These are phyloP conservation scores for Pyrenochaeta sp. DNA, from an alignment of 2,329 filamentous ascomycete genomes.

Conservation along the genomic window DNA sequence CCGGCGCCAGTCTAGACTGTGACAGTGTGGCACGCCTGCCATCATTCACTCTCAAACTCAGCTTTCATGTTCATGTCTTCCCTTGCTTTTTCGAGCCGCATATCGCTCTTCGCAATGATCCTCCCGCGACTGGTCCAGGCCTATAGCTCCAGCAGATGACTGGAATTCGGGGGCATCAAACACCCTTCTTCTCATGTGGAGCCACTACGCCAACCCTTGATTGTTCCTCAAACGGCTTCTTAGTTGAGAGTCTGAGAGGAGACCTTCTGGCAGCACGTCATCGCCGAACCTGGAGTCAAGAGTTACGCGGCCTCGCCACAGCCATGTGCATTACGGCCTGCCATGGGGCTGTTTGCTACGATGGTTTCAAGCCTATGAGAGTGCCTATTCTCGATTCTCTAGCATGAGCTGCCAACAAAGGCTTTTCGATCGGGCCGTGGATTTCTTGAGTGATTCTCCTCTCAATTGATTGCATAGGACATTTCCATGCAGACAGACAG, in stretches of 20 bases:
- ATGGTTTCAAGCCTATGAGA: background rate
- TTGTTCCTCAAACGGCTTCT: no score
- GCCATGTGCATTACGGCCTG: background rate
- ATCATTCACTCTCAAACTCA: conserved; percentile 10
- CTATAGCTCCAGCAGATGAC: background rate
- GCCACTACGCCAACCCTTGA: no score
- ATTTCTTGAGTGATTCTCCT: no score
- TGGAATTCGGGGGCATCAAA: no score
- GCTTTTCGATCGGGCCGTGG: no score
- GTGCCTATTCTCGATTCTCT: background rate
- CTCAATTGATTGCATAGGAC: no score
- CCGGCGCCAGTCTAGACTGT: conserved; percentile 15
- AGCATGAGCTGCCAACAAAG: no score
- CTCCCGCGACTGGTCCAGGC: background rate
- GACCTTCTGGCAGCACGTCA: no score
- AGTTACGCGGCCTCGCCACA: background rate
- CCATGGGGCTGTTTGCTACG: background rate
- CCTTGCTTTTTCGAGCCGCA: conserved; percentile 17
- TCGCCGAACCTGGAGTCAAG: no score
- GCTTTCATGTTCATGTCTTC: conserved; percentile 1
- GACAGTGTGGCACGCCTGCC: conserved; percentile 10
- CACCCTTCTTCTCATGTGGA: no score
- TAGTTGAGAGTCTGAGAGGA: no score
- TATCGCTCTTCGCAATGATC: background rate
- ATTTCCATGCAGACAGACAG: no score